Evolutionary conservation across 495 filamentous ascomycete species (phyloP).

Genomic region (Daldinia loculata): DNA sequence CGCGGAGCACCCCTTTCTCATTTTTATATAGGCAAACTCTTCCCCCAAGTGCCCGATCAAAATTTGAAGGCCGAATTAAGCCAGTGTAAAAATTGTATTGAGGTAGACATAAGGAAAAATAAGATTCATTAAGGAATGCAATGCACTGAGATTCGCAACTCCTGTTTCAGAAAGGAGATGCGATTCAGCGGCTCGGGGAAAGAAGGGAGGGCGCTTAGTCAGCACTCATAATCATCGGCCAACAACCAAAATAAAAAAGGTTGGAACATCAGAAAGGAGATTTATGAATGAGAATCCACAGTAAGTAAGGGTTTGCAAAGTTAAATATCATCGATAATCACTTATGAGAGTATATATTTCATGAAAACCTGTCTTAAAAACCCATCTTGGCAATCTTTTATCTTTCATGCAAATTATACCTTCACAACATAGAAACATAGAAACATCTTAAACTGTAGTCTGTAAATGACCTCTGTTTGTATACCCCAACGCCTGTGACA

Average conservation of each 20-base stretch:
- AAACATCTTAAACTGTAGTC: no score
- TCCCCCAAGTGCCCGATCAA: background rate
- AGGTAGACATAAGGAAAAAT: no score
- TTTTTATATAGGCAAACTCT: conserved; percentile 20
- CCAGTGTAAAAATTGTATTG: background rate
- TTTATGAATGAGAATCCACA: background rate
- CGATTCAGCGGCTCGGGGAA: background rate
- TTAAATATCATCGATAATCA: background rate
- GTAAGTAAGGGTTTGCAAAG: background rate
- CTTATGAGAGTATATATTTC: background rate
- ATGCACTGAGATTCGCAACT: background rate
- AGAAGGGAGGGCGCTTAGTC: background rate
- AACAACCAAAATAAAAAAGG: background rate
- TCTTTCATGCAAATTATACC: no score
- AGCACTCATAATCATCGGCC: background rate
- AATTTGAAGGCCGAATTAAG: background rate
- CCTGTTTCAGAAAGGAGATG: background rate
- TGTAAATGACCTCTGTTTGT: no score
- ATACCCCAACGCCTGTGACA: no score
- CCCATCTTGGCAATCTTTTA: no score
- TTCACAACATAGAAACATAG: no score
- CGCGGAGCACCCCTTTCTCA: conserved; percentile 25
- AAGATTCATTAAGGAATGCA: background rate
- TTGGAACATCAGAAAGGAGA: background rate
- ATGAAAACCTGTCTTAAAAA: no score